These are phyloP conservation scores for Halophytophthora polymorphica DNA, from an alignment of 352 stramenopile genomes.

Conservation along the genomic window DNA sequence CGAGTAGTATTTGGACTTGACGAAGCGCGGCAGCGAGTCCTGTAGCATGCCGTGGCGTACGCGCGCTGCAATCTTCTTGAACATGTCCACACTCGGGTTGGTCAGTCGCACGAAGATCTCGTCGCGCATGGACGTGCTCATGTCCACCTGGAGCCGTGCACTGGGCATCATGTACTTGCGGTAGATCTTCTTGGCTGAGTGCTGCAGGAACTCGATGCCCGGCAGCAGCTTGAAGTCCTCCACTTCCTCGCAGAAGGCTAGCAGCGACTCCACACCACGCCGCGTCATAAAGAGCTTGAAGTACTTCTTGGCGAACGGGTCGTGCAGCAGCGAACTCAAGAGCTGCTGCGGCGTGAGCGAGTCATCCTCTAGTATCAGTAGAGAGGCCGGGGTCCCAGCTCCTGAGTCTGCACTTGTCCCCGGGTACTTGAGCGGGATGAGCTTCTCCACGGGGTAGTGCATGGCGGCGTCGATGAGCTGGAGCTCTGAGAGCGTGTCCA, in stretches of 20 bases:
- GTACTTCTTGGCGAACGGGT: conserved; percentile 68
- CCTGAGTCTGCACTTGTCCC: conserved; percentile 3
- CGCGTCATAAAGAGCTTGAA: conserved; percentile 77
- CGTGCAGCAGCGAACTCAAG: conserved; percentile 43
- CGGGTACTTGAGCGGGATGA: conserved; percentile 48
- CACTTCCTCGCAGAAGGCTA: conserved; percentile 76
- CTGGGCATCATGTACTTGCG: conserved; percentile 79
- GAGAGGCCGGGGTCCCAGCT: conserved; percentile 6
- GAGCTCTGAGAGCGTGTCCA: conserved; percentile 58
- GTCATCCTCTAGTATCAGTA: conserved; percentile 30
- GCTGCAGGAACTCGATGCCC: conserved; percentile 81
- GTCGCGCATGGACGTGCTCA: conserved; percentile 77
- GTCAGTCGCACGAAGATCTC: conserved; percentile 62
- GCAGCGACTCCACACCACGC: conserved; percentile 54
- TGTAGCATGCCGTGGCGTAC: conserved; percentile 73
- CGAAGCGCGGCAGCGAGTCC: conserved; percentile 73
- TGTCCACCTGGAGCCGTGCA: conserved; percentile 79
- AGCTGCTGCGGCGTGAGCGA: conserved; percentile 46
- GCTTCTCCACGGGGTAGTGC: conserved; percentile 71
- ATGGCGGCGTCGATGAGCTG: conserved; percentile 74
- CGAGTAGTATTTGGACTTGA: conserved; percentile 66
- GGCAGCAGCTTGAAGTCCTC: conserved; percentile 78
- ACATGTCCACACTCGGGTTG: conserved; percentile 82
- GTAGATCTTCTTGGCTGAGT: conserved; percentile 85
- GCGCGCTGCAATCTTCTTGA: conserved; percentile 68